Evolutionary conservation across 371 early-diverging fungal species (phyloP), one percentile per base, ranked within the genome.

Genomic region (Mortierella sp.): DNA sequence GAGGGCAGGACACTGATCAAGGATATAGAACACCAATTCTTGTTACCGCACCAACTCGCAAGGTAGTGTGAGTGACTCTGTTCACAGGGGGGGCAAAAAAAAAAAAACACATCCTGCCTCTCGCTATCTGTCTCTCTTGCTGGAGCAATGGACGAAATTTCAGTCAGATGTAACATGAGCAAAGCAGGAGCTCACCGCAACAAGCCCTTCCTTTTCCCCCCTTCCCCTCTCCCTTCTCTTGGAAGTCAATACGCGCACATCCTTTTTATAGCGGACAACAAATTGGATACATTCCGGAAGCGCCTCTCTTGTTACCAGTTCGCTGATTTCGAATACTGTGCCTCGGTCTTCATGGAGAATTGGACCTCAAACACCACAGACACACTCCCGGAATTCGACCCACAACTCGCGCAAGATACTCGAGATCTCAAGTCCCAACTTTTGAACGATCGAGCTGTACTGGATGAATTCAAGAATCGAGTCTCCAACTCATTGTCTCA

Each of bases 261-360:
- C 54, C 80, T 88, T 21, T 90, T 87, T 67, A 82, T 89, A 62
- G 83, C 81, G 31, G 65, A 80, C 61, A 83, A 87, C 54, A 83
- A 86, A n/a, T 60, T 89, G 26, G 89, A 89, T 54, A 88, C 89
- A 5, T 82, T 82, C 38, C 85, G 87, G 70, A 85, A 86, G 62
- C 84, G 83, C 64, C 79, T 89, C 13, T 55, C 79, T 9, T 61
- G 80, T 51, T 78, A 82, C 52, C 69, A 71, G 21, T 87, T 86
- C 61, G 31, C 61, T 23, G 89, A 89, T 67, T 84, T 86, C 48
- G 85, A 84, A 51, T 85, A 86, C 55, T 79, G 86, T 28, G 64
- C 71, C 2, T 49, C 81, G 2, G 78, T 80, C 7, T 62, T 84
- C 30, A 76, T 69, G 72, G 54, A 72, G 19, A 65, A 67, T 60